Conservation (phyloP, 2,329 filamentous ascomycete species). For the Falciphora oryzae region DNA sequence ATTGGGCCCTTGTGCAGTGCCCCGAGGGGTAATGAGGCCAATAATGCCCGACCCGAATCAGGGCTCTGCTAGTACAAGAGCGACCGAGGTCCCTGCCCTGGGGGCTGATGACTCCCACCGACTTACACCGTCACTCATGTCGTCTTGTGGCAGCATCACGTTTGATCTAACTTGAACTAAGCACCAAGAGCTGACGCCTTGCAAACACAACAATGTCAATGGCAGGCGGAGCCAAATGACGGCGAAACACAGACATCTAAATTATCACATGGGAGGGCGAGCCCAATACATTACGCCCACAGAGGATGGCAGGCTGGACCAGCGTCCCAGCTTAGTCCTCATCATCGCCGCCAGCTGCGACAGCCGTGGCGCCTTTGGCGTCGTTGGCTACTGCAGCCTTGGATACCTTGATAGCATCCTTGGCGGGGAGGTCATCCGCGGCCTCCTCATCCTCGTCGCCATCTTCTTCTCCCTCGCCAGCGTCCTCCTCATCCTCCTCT, state of each 20-base stretch:
- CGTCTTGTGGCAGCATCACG: not conserved
- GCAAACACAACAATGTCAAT: not conserved
- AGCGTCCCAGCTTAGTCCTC: constrained; percentile 10
- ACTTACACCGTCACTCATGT: not conserved
- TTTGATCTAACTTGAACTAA: not conserved
- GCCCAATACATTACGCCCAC: not conserved
- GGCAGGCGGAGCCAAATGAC: too few relatives aligned
- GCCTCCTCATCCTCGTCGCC: constrained; percentile 13
- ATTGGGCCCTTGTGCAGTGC: not conserved
- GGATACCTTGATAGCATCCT: constrained; percentile 13
- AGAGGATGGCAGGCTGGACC: too few relatives aligned
- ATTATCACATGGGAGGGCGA: not conserved
- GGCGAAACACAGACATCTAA: not conserved
- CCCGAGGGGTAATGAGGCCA: not conserved
- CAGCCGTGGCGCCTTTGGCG: constrained; percentile 9
- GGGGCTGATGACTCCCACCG: not conserved
- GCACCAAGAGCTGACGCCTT: not conserved
- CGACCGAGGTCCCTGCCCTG: not conserved
- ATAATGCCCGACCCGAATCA: not conserved
- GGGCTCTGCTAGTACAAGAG: not conserved
- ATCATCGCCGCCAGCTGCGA: constrained; percentile 15
- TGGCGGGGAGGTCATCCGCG: constrained; percentile 11
- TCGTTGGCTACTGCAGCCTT: constrained; percentile 12
- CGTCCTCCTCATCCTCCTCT: constrained; percentile 25
- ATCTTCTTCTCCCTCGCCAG: constrained; percentile 20